A percentile compares a stretch with the other conserved stretches of the same genome.
Evolutionary conservation across 345 rosid species (phyloP).

Genomic region (Brassica rapa): DNA sequence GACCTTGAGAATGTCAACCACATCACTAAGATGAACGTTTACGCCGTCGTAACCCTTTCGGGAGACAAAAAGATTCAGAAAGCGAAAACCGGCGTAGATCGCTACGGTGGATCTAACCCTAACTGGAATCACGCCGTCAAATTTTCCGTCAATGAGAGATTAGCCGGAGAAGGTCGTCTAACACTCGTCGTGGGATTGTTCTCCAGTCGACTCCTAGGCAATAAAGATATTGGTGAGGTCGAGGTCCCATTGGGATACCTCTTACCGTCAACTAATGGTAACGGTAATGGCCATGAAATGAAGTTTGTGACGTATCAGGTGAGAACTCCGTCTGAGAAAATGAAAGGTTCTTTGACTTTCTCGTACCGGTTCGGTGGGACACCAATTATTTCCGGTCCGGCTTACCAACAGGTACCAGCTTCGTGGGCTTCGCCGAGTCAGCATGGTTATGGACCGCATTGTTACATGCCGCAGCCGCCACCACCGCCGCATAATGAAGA

Average conservation of each 20-base stretch:
- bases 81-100: slow-evolving; percentile 45
- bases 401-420: neutral
- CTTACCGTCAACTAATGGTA: slow-evolving; percentile 19
- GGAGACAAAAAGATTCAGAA: slow-evolving; percentile 50
- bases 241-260: slow-evolving; percentile 64
- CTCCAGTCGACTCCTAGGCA: slow-evolving; percentile 53
- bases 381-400: neutral
- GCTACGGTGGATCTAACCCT: slow-evolving; percentile 53
- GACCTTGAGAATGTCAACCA: slow-evolving; percentile 56
- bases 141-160: slow-evolving; percentile 45
- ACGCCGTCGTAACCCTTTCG: slow-evolving; percentile 51
- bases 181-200: slow-evolving; percentile 50
- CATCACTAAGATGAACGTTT: slow-evolving; percentile 69
- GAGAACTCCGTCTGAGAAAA: slow-evolving; percentile 53
- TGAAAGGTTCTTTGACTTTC: slow-evolving; percentile 56
- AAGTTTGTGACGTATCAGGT: slow-evolving; percentile 58
- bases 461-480: slow-evolving; percentile 2
- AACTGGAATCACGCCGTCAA: slow-evolving; percentile 58
- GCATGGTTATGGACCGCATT: slow-evolving; percentile 24
- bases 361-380: slow-evolving; percentile 52
- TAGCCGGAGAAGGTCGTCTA: slow-evolving; percentile 49
- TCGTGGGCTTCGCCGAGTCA: neutral
- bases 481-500: slow-evolving; percentile 8
- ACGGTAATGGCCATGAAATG: slow-evolving; percentile 33
- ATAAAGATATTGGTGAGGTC: slow-evolving; percentile 61